These are phyloP conservation scores for Rhododendron ovatum DNA, from an alignment of 148 eudicot genomes.

Conservation along the genomic window DNA sequence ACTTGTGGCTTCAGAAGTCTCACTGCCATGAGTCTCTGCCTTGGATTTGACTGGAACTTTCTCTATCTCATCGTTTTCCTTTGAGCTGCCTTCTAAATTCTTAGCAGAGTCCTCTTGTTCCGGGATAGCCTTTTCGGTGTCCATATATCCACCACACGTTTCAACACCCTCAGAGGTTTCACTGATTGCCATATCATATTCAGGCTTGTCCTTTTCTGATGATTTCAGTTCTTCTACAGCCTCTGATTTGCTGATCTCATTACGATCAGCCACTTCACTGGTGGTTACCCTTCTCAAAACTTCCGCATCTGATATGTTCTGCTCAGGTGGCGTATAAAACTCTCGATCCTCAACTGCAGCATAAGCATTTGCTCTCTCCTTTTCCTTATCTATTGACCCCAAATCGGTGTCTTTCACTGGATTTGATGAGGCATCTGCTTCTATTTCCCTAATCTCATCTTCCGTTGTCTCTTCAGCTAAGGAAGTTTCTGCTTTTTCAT, in stretches of 20 bases:
- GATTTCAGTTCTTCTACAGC: slow-evolving; percentile 4
- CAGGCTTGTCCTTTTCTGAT: slow-evolving; percentile 5
- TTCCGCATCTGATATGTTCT: neutral
- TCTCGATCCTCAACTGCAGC: neutral
- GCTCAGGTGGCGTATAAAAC: neutral
- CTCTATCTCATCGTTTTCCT: slow-evolving; percentile 1
- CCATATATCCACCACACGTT: neutral
- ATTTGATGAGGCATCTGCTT: neutral
- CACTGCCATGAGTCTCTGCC: slow-evolving; percentile 3
- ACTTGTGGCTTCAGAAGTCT: neutral
- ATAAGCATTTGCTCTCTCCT: neutral
- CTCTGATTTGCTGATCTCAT: neutral
- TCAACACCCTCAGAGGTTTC: neutral
- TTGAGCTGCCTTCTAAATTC: slow-evolving; percentile 6
- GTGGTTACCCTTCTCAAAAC: neutral
- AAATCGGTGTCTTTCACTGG: neutral
- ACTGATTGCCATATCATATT: neutral
- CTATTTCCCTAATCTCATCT: neutral
- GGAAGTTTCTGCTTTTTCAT: slow-evolving; percentile 4
- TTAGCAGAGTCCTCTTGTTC: neutral
- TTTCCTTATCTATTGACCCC: neutral
- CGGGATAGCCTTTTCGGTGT: slow-evolving; percentile 7
- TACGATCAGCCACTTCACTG: neutral
- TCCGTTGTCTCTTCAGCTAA: neutral
- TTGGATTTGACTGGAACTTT: neutral